Percentiles rank a stretch among this genome's conserved stretches.
Conservation (phyloP, 768 basidiomycete species). For the Dioszegia hungarica region DNA sequence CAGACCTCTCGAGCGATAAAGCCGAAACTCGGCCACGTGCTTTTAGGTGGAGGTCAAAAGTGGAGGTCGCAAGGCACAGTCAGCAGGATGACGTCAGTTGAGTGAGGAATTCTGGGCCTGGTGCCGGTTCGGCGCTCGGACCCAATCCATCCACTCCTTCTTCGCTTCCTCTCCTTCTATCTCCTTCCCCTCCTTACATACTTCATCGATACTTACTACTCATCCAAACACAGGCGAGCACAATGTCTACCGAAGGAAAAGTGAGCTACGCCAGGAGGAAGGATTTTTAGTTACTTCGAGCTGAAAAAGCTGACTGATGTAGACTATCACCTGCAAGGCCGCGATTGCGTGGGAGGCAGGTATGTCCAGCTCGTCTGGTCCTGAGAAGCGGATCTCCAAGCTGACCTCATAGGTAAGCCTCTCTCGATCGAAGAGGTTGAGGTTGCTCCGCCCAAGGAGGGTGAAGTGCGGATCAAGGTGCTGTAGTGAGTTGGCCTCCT, state of each 20-base stretch:
- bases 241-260: slow-evolving; percentile 67
- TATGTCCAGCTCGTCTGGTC: slow-evolving; percentile 55
- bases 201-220: no score
- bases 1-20: no score
- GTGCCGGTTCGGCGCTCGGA: no score
- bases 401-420: slow-evolving; percentile 32
- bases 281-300: neutral
- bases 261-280: slow-evolving; percentile 15
- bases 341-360: slow-evolving; percentile 94
- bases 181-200: neutral
- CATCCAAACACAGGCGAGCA: no score
- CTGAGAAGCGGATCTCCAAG: no score
- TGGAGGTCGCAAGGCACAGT: no score
- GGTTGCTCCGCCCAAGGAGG: slow-evolving; percentile 80
- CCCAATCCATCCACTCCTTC: neutral
- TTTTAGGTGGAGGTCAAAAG: neutral
- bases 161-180: neutral
- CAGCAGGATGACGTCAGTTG: slow-evolving; percentile 5
- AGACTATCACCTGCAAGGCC: slow-evolving; percentile 76
- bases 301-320: slow-evolving; percentile 1
- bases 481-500: slow-evolving; percentile 54
- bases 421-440: slow-evolving; percentile 87
- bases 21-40: no score
- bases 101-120: no score
- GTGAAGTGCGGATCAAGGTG: slow-evolving; percentile 91